Percentiles rank a stretch among this genome's conserved stretches.
Evolutionary conservation across 1,284 basidiomycete species (phyloP).

Genomic region (Lentinula novae-zelandiae): DNA sequence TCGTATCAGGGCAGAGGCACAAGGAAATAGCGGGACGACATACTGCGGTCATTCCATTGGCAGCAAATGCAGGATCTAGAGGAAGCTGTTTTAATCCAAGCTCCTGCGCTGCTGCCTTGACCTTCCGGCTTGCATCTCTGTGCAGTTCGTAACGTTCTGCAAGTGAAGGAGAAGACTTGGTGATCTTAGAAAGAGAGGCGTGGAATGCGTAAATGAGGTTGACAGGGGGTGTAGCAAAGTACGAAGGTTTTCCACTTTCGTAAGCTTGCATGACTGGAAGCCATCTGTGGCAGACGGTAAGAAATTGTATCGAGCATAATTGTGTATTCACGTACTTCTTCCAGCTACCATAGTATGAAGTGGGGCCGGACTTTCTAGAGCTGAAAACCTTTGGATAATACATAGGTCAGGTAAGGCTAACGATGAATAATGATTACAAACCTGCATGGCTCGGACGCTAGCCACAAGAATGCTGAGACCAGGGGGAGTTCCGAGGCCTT

Average conservation of each 20-base stretch:
- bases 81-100: slow-evolving; percentile 80
- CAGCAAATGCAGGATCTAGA: slow-evolving; percentile 57
- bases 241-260: slow-evolving; percentile 68
- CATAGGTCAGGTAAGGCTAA: neutral
- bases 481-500: slow-evolving; percentile 94
- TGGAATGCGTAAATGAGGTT: slow-evolving; percentile 93
- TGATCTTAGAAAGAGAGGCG: slow-evolving; percentile 76
- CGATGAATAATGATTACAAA: slow-evolving; percentile 19
- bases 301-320: too few relatives aligned
- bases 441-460: slow-evolving; percentile 77
- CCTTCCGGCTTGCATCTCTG: slow-evolving; percentile 63
- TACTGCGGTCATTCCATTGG: slow-evolving; percentile 92
- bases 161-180: slow-evolving; percentile 55
- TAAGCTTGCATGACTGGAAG: slow-evolving; percentile 92
- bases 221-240: slow-evolving; percentile 95
- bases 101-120: slow-evolving; percentile 69
- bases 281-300: slow-evolving; percentile 57
- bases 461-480: slow-evolving; percentile 87
- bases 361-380: slow-evolving; percentile 64
- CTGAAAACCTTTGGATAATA: slow-evolving; percentile 52
- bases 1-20: neutral
- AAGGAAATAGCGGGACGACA: slow-evolving; percentile 19
- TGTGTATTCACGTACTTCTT: slow-evolving; percentile 49
- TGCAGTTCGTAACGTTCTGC: slow-evolving; percentile 82
- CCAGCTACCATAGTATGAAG: slow-evolving; percentile 90